Evolutionary conservation across 768 basidiomycete species (phyloP).

Genomic region (Hericium erinaceus): DNA sequence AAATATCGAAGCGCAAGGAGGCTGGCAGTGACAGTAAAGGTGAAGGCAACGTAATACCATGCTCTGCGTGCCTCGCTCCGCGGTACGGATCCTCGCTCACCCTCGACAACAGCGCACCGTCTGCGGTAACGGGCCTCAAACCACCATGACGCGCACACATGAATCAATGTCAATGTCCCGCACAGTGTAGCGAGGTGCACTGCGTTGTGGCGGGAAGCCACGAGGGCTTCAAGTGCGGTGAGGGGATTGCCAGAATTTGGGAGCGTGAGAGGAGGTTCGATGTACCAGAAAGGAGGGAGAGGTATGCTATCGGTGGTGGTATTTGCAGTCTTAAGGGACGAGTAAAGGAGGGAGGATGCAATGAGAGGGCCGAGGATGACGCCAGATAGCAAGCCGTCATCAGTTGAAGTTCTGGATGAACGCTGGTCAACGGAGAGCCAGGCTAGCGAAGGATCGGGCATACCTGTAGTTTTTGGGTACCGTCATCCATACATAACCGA

Average conservation of each 20-base stretch:
- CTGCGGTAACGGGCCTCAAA: constrained; percentile 46
- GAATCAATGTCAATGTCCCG: constrained; percentile 68
- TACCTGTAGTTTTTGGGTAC: constrained; percentile 83
- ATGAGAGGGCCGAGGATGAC: constrained; percentile 80
- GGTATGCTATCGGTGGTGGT: constrained; percentile 19
- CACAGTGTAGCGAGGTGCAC: constrained; percentile 77
- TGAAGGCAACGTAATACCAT: constrained; percentile 59
- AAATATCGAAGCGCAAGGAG: constrained; percentile 41
- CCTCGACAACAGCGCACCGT: constrained; percentile 39
- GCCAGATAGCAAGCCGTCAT: constrained; percentile 82
- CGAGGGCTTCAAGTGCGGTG: constrained; percentile 42
- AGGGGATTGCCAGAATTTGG: constrained; percentile 30
- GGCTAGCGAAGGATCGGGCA: constrained; percentile 7
- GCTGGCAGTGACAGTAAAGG: constrained; percentile 39
- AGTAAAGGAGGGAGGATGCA: constrained; percentile 55
- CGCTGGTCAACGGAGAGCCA: neutral
- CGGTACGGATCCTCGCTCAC: constrained; percentile 69
- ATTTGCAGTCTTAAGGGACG: constrained; percentile 29
- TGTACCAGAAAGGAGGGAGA: constrained; percentile 61
- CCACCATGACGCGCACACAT: constrained; percentile 72
- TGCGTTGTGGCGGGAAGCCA: constrained; percentile 64
- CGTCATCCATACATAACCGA: constrained; percentile 83
- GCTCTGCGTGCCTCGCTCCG: constrained; percentile 58
- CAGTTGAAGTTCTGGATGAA: constrained; percentile 53
- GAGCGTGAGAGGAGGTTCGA: constrained; percentile 62